Percentiles rank a stretch among this genome's conserved stretches.
phyloP scores from a whole-genome alignment of 352 stramenopile genomes.

The Globisporangium nagaii region DNA sequence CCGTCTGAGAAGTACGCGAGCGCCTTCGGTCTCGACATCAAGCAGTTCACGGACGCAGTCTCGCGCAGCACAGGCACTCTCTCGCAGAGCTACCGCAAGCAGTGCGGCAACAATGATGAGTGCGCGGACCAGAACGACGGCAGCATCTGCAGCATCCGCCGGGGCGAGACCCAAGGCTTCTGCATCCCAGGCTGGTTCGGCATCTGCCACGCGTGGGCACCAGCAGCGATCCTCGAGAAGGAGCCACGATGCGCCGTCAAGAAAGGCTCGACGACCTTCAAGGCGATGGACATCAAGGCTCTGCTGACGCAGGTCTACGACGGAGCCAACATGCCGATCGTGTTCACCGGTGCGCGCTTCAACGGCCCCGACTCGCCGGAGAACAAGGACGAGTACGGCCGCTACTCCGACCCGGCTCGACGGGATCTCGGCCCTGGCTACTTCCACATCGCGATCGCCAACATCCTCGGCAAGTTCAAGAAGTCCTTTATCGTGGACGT shows the following conservation, averaged over 20 bases:
- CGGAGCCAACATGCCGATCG: not conserved
- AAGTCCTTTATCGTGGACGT: constrained; percentile 9
- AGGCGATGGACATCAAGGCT: constrained; percentile 15
- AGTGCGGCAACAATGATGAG: constrained; percentile 18
- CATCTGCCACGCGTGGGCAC: constrained; percentile 18
- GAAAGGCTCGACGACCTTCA: constrained; percentile 1
- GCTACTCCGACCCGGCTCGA: constrained; percentile 5
- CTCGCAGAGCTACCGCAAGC: constrained; percentile 15
- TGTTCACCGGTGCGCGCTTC: constrained; percentile 14
- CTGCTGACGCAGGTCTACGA: constrained; percentile 12
- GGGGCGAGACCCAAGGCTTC: not conserved
- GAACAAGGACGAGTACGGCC: constrained; percentile 9
- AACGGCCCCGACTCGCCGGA: constrained; percentile 5
- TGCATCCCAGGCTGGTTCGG: constrained; percentile 17
- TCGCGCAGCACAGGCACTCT: constrained; percentile 33
- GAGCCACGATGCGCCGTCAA: constrained; percentile 8
- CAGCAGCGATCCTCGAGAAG: constrained; percentile 9
- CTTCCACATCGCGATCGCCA: constrained; percentile 15
- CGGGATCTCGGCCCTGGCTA: constrained; percentile 9
- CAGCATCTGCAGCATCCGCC: constrained; percentile 4
- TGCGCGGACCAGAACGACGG: constrained; percentile 9
- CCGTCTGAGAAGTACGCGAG: constrained; percentile 38
- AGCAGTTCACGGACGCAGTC: constrained; percentile 26
- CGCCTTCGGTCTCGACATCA: constrained; percentile 29
- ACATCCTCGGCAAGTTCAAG: constrained; percentile 9